phyloP scores from a whole-genome alignment of 306 rosid species.

The Cicer yamashitae region DNA sequence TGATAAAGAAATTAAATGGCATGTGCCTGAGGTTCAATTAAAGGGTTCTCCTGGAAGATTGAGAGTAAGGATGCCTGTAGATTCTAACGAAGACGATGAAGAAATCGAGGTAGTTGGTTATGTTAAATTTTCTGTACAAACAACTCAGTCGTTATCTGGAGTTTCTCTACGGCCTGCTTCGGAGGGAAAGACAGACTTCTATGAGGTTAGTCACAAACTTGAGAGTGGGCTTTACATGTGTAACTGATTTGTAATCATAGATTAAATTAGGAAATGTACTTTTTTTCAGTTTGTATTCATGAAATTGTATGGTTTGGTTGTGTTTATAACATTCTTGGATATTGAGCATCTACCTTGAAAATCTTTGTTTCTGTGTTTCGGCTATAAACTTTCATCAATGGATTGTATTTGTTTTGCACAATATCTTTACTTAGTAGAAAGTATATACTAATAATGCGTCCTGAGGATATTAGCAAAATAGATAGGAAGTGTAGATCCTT shows the following conservation, averaged over 20 bases:
- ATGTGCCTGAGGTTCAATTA: slow-evolving; percentile 72
- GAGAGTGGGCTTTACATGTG: slow-evolving; percentile 83
- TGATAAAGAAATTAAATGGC: slow-evolving; percentile 89
- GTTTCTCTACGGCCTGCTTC: slow-evolving; percentile 76
- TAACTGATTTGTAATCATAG: slow-evolving; percentile 62
- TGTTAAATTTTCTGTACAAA: slow-evolving; percentile 79
- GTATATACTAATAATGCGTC: not conserved
- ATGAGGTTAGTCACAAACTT: slow-evolving; percentile 84
- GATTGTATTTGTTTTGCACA: slow-evolving; percentile 39
- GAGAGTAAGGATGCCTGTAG: slow-evolving; percentile 89
- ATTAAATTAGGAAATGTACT: slow-evolving; percentile 42
- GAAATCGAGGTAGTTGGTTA: slow-evolving; percentile 75
- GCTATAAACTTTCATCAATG: slow-evolving; percentile 47
- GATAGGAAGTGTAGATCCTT: slow-evolving; percentile 11
- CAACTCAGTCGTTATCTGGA: slow-evolving; percentile 73
- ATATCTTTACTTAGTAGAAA: slow-evolving; percentile 9
- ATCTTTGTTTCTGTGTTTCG: slow-evolving; percentile 45
- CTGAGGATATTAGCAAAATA: not conserved
- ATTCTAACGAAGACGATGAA: slow-evolving; percentile 70
- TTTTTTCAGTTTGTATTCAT: slow-evolving; percentile 43
- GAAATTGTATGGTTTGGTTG: slow-evolving; percentile 53
- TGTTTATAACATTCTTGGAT: slow-evolving; percentile 66
- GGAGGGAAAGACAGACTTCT: slow-evolving; percentile 85
- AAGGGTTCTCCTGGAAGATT: slow-evolving; percentile 81
- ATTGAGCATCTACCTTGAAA: slow-evolving; percentile 57